A percentile compares a stretch with the other conserved stretches of the same genome.
These are phyloP conservation scores for Backusella westeae DNA, from an alignment of 192 early-diverging fungal genomes.

Conservation along the genomic window DNA sequence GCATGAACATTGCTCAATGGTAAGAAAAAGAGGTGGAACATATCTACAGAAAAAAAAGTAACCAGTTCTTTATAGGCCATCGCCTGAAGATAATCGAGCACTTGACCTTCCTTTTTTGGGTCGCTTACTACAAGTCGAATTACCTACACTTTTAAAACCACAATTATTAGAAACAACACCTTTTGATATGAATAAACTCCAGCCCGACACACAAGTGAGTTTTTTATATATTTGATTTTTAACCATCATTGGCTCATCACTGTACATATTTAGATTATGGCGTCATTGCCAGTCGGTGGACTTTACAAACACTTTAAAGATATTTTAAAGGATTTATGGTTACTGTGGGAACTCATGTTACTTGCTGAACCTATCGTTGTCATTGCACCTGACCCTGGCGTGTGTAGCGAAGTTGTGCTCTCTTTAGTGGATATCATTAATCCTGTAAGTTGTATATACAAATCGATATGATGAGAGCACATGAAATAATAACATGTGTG, in stretches of 20 bases:
- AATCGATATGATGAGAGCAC: not conserved
- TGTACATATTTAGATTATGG: slow-evolving; percentile 47
- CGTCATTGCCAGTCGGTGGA: slow-evolving; percentile 62
- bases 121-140: slow-evolving; percentile 62
- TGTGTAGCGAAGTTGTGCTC: slow-evolving; percentile 83
- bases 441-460: slow-evolving; percentile 57
- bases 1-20: slow-evolving; percentile 77
- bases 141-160: slow-evolving; percentile 61
- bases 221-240: not conserved
- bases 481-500: not conserved
- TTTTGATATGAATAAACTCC: slow-evolving; percentile 64
- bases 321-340: slow-evolving; percentile 81
- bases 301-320: slow-evolving; percentile 78
- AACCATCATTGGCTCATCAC: not conserved
- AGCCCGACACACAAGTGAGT: slow-evolving; percentile 60
- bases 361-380: slow-evolving; percentile 90
- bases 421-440: slow-evolving; percentile 89
- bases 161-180: slow-evolving; percentile 72
- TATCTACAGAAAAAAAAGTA: not conserved
- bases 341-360: slow-evolving; percentile 93
- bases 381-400: slow-evolving; percentile 80
- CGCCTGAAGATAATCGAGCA: slow-evolving; percentile 61
- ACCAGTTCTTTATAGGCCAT: slow-evolving; percentile 10
- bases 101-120: slow-evolving; percentile 77
- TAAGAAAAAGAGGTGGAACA: slow-evolving; percentile 18